Evolutionary conservation across 1,284 basidiomycete genomes (phyloP).

Genomic region (Malassezia nana): DNA sequence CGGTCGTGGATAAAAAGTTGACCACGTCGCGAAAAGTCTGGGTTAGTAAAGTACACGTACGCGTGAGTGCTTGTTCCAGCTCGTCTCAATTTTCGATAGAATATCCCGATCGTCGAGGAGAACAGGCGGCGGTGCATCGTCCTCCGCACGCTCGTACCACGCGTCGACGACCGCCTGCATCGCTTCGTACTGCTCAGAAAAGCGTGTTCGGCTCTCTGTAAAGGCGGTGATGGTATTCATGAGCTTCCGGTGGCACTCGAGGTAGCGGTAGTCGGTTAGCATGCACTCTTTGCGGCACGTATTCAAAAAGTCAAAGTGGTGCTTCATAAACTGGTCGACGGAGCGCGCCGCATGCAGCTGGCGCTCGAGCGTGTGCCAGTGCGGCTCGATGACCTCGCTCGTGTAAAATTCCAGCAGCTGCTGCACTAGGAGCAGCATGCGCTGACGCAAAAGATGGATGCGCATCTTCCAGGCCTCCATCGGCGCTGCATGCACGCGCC

Average conservation of each 20-base stretch:
- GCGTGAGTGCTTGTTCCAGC: slow-evolving; percentile 32
- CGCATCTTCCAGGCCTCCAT: slow-evolving; percentile 44
- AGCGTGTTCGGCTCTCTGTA: slow-evolving; percentile 28
- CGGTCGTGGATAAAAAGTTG: slow-evolving; percentile 42
- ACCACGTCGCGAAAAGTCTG: slow-evolving; percentile 44
- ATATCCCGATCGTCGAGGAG: slow-evolving; percentile 17
- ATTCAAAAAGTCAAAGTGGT: slow-evolving; percentile 46
- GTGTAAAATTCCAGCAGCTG: slow-evolving; percentile 43
- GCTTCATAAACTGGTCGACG: slow-evolving; percentile 46
- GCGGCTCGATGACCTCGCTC: slow-evolving; percentile 43
- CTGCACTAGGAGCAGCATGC: slow-evolving; percentile 46
- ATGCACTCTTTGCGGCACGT: slow-evolving; percentile 43
- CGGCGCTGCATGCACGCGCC: slow-evolving; percentile 17
- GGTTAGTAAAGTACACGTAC: slow-evolving; percentile 10
- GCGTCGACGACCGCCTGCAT: slow-evolving; percentile 26
- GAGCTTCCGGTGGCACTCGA: slow-evolving; percentile 32
- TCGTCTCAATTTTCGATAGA: slow-evolving; percentile 26
- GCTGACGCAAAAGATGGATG: slow-evolving; percentile 35
- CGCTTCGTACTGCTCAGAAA: slow-evolving; percentile 27
- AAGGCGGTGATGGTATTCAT: slow-evolving; percentile 35
- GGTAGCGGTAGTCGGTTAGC: slow-evolving; percentile 39
- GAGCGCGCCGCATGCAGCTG: slow-evolving; percentile 37
- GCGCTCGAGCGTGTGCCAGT: slow-evolving; percentile 37
- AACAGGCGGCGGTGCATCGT: slow-evolving; percentile 15
- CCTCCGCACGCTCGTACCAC: slow-evolving; percentile 22